Percentiles rank a stretch among this genome's conserved stretches.
These are phyloP conservation scores for Lepidium didymum DNA, from an alignment of 345 rosid species.

Conservation along the genomic window DNA sequence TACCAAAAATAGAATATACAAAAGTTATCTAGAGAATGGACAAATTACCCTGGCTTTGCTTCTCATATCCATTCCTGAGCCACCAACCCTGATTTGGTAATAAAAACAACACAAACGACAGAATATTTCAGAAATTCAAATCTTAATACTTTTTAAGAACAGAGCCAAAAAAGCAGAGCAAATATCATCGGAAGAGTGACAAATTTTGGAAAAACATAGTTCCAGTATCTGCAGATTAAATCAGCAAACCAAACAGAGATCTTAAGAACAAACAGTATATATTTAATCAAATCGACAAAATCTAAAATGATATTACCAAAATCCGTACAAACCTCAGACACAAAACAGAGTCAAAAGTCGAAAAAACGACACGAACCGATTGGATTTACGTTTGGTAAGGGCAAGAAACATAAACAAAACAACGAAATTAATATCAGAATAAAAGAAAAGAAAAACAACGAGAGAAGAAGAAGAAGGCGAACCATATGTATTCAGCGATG, in stretches of 20 bases:
- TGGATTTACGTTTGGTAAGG: not conserved
- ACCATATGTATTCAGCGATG: constrained; percentile 96
- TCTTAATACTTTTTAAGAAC: not conserved
- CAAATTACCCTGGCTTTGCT: constrained; percentile 74
- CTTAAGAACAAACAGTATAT: not conserved
- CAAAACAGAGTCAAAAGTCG: not conserved
- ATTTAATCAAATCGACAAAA: too few relatives aligned
- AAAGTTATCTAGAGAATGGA: not conserved
- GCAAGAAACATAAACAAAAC: not conserved
- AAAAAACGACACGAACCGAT: not conserved
- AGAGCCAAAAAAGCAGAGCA: not conserved
- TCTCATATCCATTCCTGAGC: constrained; percentile 74
- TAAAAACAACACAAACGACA: not conserved
- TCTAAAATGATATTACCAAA: not conserved
- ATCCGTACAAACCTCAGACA: not conserved
- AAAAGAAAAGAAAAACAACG: not conserved
- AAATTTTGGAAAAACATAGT: not conserved
- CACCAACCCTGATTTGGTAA: constrained; percentile 54
- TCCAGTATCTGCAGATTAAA: not conserved
- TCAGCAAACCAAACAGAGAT: not conserved
- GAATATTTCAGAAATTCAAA: not conserved
- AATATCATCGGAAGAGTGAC: not conserved
- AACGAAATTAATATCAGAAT: not conserved
- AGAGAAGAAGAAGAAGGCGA: constrained; percentile 15
- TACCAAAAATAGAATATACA: not conserved